Evolutionary conservation across 2,329 filamentous ascomycete genomes (phyloP), one percentile per base, ranked within the genome.

Genomic region (Diaporthe batatas): DNA sequence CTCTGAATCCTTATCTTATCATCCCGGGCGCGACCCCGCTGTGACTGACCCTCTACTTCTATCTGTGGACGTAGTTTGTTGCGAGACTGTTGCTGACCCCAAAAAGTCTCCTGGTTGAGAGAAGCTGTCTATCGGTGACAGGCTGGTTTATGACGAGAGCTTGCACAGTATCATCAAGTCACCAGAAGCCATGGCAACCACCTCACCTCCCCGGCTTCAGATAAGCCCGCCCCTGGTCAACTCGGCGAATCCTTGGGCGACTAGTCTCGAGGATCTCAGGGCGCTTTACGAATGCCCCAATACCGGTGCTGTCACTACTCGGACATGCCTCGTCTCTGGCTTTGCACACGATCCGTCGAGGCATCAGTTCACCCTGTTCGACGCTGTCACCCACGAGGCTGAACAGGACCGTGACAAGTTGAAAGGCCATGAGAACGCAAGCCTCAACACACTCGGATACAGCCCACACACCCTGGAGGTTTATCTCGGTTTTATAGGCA

Each of bases 201-300:
- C 21, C 51, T 32, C 58, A n/a, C 23, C 23, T 7, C 88, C 87
- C 2, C 88, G 87, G 0, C 80, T 92, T 12, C 67, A 76, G 10
- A 89, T 94, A 73, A 77, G 84, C 55, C 92, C 92, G 0, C 92
- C 92, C 0, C 84, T 96, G 8, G 84, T 95, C 75, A 95, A 95
- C 82, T 93, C 92, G 0, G 90, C 93, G 39, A 92, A 89, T 65
- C 93, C 93, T 0, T 95, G 93, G 93, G 92, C 93, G 34, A 94
- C 92, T 0, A 90, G 88, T 3, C 80, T 87, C 6, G 84, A 87
- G 6, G 89, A 95, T 75, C 87, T 95, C 5, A 80, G 83, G 51
- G 81, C 82, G 2, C 88, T 95, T 8, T 93, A 93, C 78, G 79
- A 83, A 39, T 91, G 86, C 65, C 84, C 88, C 0, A 83, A 88